Conservation (phyloP, 129 eudicot species). For the Artemisia argyi region DNA sequence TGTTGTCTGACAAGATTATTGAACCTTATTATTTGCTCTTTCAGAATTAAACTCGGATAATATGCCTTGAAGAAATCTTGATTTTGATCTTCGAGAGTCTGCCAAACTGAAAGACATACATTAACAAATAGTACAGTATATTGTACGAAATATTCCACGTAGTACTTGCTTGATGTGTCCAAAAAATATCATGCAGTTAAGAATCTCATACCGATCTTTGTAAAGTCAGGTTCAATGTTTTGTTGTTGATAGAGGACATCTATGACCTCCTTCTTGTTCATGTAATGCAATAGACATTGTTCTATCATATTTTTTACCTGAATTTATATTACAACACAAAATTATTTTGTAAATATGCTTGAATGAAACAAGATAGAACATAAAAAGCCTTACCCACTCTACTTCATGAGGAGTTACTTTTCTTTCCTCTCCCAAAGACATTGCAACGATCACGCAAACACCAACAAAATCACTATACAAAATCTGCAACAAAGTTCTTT, state of each 20-base stretch:
- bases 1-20: constrained; percentile 57
- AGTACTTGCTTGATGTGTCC: too few relatives aligned
- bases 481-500: too few relatives aligned
- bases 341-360: neutral
- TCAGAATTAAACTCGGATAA: constrained; percentile 47
- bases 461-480: too few relatives aligned
- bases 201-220: constrained; percentile 50
- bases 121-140: neutral
- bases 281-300: constrained; percentile 55
- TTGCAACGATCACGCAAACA: too few relatives aligned
- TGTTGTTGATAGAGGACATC: constrained; percentile 40
- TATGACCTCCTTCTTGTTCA: constrained; percentile 60
- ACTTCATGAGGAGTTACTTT: too few relatives aligned
- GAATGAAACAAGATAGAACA: neutral
- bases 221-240: constrained; percentile 50
- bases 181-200: neutral
- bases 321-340: constrained; percentile 5
- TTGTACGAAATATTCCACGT: too few relatives aligned
- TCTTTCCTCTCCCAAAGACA: too few relatives aligned
- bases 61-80: constrained; percentile 65
- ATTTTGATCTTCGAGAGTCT: constrained; percentile 68
- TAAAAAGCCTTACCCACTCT: too few relatives aligned
- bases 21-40: constrained; percentile 56
- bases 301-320: constrained; percentile 76
- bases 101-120: constrained; percentile 56